Conservation (phyloP, 2,329 filamentous ascomycete genomes). For the Aspergillus felis region DNA sequence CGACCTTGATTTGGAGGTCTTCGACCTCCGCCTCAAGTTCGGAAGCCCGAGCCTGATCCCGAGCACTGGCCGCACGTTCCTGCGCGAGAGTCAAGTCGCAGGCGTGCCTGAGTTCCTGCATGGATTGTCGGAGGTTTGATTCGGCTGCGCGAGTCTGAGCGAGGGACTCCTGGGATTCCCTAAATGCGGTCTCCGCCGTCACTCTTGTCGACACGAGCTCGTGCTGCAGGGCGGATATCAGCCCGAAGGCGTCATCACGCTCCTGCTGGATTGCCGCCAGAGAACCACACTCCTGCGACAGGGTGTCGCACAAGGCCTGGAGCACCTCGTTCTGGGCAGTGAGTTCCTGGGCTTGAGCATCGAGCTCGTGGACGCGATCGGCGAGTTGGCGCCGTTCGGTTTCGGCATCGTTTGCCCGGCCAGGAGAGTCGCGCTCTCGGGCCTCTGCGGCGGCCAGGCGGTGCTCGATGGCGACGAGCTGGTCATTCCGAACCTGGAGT, state of each 20-base stretch:
- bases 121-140: conserved; percentile 1
- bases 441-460: conserved; percentile 4
- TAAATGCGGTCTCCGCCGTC: neutral
- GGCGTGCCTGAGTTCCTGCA: conserved; percentile 5
- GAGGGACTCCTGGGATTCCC: conserved; percentile 5
- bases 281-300: neutral
- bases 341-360: neutral
- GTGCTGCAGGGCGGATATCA: neutral
- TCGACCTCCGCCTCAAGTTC: conserved; percentile 2
- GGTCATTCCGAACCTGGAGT: conserved; percentile 1
- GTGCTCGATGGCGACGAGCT: conserved; percentile 2
- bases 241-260: conserved; percentile 1
- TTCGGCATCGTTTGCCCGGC: neutral
- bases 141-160: neutral
- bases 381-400: conserved; percentile 1
- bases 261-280: conserved; percentile 3
- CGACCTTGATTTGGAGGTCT: conserved; percentile 1
- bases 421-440: neutral
- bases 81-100: conserved; percentile 6
- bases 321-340: neutral
- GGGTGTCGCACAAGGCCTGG: neutral
- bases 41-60: neutral
- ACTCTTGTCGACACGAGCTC: neutral
- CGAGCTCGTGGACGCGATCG: neutral
- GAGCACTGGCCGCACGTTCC: neutral